phyloP scores from a whole-genome alignment of 1,284 basidiomycete genomes.

The Melanopsichium pennsylvanicum region DNA sequence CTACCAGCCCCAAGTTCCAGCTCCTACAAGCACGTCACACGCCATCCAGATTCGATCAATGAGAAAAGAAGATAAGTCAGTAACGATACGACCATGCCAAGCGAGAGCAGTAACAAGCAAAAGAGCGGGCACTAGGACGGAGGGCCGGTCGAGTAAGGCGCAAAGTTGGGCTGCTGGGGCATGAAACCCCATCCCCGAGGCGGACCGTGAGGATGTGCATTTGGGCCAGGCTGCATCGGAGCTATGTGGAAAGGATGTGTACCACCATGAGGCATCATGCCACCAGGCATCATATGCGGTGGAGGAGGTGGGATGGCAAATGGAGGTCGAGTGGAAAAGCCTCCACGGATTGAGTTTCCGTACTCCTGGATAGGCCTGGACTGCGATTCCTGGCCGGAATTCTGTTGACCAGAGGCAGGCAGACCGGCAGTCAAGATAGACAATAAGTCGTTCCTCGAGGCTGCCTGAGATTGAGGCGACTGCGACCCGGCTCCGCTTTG shows the following conservation, averaged over 20 bases:
- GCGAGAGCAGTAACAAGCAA: background rate
- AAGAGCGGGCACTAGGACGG: conserved; percentile 5
- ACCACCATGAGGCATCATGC: conserved; percentile 30
- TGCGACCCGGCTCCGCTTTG: conserved; percentile 1
- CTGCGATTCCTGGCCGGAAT: conserved; percentile 9
- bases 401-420: conserved; percentile 5
- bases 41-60: background rate
- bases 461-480: conserved; percentile 17
- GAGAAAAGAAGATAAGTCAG: background rate
- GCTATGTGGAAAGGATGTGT: conserved; percentile 33
- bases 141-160: conserved; percentile 40
- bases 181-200: conserved; percentile 21
- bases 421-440: conserved; percentile 39
- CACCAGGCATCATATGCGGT: conserved; percentile 31
- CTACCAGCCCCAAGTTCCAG: conserved; percentile 52
- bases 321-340: conserved; percentile 16
- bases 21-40: conserved; percentile 10
- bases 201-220: conserved; percentile 18
- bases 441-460: conserved; percentile 36
- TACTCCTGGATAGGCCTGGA: conserved; percentile 13
- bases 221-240: conserved; percentile 19
- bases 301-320: conserved; percentile 39
- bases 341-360: conserved; percentile 15
- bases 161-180: conserved; percentile 23
- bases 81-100: background rate